Evolutionary conservation across 1,284 basidiomycete species (phyloP).

Genomic region (Ceratobasidium sp.): DNA sequence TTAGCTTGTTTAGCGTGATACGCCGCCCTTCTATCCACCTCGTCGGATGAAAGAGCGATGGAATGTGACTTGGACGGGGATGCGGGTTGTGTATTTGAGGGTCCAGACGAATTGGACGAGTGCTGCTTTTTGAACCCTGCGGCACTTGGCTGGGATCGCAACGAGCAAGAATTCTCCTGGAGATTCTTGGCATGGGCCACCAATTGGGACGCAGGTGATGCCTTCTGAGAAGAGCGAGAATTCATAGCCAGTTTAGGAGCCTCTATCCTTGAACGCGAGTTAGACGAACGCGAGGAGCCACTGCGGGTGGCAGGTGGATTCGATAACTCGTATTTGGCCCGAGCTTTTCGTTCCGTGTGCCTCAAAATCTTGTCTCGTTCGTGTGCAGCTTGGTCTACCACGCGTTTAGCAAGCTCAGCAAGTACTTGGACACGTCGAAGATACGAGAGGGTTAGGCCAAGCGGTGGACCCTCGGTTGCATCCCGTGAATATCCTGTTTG

Average conservation of each 20-base stretch:
- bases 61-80: constrained; percentile 14
- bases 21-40: constrained; percentile 15
- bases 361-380: constrained; percentile 25
- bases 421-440: constrained; percentile 25
- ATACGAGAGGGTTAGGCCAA: constrained; percentile 32
- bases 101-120: not conserved
- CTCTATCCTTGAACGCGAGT: not conserved
- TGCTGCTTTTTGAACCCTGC: not conserved
- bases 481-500: not conserved
- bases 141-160: too few species aligned
- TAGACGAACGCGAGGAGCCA: not conserved
- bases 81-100: not conserved
- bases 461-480: not conserved
- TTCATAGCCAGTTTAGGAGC: not conserved
- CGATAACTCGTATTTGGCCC: constrained; percentile 19
- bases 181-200: too few species aligned
- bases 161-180: too few species aligned
- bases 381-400: constrained; percentile 28
- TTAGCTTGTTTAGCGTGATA: constrained; percentile 31
- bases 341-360: constrained; percentile 19
- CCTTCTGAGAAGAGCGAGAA: too few species aligned
- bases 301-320: not conserved
- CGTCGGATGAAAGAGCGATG: constrained; percentile 17
- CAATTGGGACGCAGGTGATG: too few species aligned
- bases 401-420: constrained; percentile 26